Base-by-base conservation (phyloP, 1,284 basidiomycete genomes). In the Xanthoconium separans region DNA sequence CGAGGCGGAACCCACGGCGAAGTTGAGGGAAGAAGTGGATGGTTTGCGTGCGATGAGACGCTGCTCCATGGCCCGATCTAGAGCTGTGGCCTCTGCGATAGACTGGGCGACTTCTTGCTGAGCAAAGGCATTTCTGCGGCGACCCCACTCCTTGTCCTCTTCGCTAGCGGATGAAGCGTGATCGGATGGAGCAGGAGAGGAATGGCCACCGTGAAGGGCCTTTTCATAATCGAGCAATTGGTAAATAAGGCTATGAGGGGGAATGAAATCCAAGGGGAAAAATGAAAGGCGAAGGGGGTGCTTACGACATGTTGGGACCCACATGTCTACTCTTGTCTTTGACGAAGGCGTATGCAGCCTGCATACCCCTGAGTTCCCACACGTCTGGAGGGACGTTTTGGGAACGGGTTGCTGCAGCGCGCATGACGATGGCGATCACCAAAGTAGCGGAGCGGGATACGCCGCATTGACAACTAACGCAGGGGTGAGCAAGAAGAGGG, bases 241-340 rank as follows among this genome's bases (percentile, higher is more conserved):
- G 79, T 96, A 98, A 72, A 98, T 96, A 68, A 98, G 87, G 53
- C 93, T 95, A 66, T 58, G 57, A 55, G 51, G 36, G 47, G 33
- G 56, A 53, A 58, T 68, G 51, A 58, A 63, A 56, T 50, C 53
- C 34, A 51, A 55, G 51, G 51, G 50, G 16, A 50, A 57, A 47
- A 62, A 64, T 61, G 65, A 66, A 66, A 45, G 37, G 7, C 16
- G 51, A 43, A 27, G 60, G 49, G 56, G 50, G 46, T 47, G 87
- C 92, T 75, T 75, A 95, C 91, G 90, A 93, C 85, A 96, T 95
- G 73, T 98, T 98, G 42, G 96, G 95, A 20, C 94, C 92, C 58
- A 93, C 84, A 79, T 90, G 91, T 68, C 83, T 84, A 66, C 89
- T 93, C 74, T 91, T 94, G 63, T 84, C 78, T 73, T 97, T 96